These are phyloP conservation scores for Pseudoturritis turrita DNA, from an alignment of 345 rosid genomes.

Conservation along the genomic window DNA sequence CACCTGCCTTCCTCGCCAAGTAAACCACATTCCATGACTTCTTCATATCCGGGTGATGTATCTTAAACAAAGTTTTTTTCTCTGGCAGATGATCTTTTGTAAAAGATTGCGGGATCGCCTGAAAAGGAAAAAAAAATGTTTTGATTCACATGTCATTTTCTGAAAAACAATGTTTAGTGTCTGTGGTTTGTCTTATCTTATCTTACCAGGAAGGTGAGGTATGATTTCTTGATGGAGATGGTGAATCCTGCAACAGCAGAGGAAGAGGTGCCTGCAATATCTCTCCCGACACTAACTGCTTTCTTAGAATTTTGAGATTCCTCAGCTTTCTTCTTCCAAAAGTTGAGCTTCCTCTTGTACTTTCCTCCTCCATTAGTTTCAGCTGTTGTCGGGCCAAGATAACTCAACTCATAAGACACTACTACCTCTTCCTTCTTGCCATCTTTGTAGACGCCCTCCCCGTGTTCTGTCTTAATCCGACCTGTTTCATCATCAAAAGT, in stretches of 20 bases:
- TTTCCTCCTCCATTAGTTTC: not conserved
- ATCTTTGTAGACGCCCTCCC: not conserved
- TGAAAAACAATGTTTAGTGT: not conserved
- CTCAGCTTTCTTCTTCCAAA: not conserved
- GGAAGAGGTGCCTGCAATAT: not conserved
- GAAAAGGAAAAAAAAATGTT: too few species aligned
- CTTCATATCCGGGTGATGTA: not conserved
- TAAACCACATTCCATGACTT: not conserved
- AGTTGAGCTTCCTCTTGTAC: not conserved
- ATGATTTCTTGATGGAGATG: not conserved
- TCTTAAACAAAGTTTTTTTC: not conserved
- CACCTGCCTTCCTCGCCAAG: rapidly evolving
- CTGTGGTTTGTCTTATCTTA: not conserved
- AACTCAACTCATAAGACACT: not conserved
- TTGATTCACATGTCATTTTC: not conserved
- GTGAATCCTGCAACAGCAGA: not conserved
- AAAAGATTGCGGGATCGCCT: not conserved
- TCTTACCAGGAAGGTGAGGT: not conserved
- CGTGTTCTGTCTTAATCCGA: not conserved
- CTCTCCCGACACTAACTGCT: not conserved
- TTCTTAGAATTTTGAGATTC: not conserved
- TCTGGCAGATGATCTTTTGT: not conserved
- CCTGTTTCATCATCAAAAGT: not conserved
- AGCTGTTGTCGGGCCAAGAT: not conserved
- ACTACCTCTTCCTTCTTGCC: not conserved